These are phyloP conservation scores for Psilocybe cubensis DNA, from an alignment of 768 basidiomycete species.

Conservation along the genomic window DNA sequence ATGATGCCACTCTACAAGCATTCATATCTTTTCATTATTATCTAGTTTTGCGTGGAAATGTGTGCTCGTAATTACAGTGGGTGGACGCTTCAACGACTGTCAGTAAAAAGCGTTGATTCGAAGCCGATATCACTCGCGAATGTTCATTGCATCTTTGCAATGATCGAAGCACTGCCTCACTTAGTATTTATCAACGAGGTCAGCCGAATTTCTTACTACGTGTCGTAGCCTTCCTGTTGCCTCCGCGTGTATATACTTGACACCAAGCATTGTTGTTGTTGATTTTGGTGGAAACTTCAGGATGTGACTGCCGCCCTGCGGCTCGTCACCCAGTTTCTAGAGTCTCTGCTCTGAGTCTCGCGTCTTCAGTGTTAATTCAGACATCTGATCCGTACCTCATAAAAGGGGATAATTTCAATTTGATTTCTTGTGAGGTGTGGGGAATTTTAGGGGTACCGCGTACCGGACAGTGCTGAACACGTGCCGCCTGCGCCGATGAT, in stretches of 20 bases:
- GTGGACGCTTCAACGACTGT: background rate
- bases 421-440: no score
- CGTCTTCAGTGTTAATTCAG: no score
- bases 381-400: no score
- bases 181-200: background rate
- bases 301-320: no score
- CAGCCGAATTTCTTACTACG: background rate
- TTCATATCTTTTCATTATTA: background rate
- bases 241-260: background rate
- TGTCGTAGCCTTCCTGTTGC: background rate
- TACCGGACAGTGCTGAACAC: no score
- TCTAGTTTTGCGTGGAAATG: slow-evolving; percentile 1
- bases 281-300: no score
- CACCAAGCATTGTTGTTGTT: background rate
- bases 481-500: no score
- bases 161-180: background rate
- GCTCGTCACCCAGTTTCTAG: background rate
- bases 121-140: background rate
- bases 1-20: background rate
- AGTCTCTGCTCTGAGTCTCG: no score
- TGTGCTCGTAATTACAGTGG: background rate
- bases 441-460: no score
- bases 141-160: background rate
- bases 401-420: no score
- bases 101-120: background rate